phyloP scores from a whole-genome alignment of 371 early-diverging fungal genomes.

The Mortierella sp. region DNA sequence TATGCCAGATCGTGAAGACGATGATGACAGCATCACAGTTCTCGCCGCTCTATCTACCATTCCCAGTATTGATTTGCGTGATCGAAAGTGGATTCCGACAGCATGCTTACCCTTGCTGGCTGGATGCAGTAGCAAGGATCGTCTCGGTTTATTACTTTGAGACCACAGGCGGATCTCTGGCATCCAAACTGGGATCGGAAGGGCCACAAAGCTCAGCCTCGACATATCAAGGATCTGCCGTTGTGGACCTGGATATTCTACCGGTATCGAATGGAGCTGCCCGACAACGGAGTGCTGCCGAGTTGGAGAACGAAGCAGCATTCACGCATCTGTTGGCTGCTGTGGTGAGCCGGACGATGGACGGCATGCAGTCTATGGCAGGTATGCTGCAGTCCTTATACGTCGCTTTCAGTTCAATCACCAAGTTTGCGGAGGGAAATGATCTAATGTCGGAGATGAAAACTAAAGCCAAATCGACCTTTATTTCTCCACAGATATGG shows the following conservation, averaged over 20 bases:
- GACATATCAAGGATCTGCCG: neutral
- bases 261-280: neutral
- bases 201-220: neutral
- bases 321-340: conserved; percentile 61
- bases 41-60: conserved; percentile 63
- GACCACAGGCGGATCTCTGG: conserved; percentile 43
- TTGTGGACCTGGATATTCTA: conserved; percentile 29
- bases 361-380: conserved; percentile 63
- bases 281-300: conserved; percentile 21
- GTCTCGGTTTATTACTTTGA: conserved; percentile 73
- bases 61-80: conserved; percentile 57
- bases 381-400: conserved; percentile 50
- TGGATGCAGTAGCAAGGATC: conserved; percentile 67
- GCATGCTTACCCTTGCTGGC: conserved; percentile 66
- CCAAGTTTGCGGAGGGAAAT: neutral
- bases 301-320: conserved; percentile 43
- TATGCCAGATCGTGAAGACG: conserved; percentile 66
- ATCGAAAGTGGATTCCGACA: conserved; percentile 61
- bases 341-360: conserved; percentile 64
- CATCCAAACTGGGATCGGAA: conserved; percentile 32
- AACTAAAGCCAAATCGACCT: neutral
- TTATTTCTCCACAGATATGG: conserved; percentile 60
- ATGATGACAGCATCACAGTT: conserved; percentile 65
- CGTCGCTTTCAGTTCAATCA: neutral
- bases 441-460: neutral